A percentile compares a stretch with the other conserved stretches of the same genome.
These are phyloP conservation scores for Saccharum officinarum DNA, from an alignment of 176 grass and related monocot genomes.

Conservation along the genomic window DNA sequence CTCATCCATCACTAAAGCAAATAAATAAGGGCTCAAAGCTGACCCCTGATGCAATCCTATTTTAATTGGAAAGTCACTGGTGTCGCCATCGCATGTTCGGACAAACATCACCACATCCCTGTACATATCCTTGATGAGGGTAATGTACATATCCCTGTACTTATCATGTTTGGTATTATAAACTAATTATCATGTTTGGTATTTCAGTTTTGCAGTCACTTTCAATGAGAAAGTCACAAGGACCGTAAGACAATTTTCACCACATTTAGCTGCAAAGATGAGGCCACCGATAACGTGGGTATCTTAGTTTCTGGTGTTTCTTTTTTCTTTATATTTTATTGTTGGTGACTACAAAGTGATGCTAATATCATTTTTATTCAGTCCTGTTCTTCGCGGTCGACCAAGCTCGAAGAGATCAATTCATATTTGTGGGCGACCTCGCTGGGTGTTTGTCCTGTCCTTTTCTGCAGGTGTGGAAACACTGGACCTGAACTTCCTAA, in stretches of 20 bases:
- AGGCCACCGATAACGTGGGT: conserved; percentile 78
- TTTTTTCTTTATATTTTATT: conserved; percentile 18
- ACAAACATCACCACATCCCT: too few species aligned
- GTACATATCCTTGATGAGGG: too few species aligned
- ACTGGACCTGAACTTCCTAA: not conserved
- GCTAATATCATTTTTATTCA: conserved; percentile 25
- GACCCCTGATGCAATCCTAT: too few species aligned
- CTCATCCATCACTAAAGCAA: too few species aligned
- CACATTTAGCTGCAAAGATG: conserved; percentile 99
- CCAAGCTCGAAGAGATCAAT: conserved; percentile 89
- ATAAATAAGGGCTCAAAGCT: too few species aligned
- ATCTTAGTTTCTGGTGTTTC: conserved; percentile 14
- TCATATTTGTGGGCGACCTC: conserved; percentile 95
- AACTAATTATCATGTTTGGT: conserved; percentile 39
- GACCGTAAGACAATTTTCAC: conserved; percentile 87
- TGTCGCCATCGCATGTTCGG: too few species aligned
- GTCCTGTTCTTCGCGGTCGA: conserved; percentile 88
- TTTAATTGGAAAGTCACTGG: too few species aligned
- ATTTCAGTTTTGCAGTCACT: conserved; percentile 80
- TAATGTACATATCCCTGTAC: too few species aligned
- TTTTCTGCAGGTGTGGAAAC: conserved; percentile 70
- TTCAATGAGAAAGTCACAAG: conserved; percentile 96
- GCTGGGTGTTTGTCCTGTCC: conserved; percentile 85
- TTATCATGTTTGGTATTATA: too few species aligned
- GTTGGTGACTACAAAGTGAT: not conserved